A percentile compares a stretch with the other conserved stretches of the same genome.
These are phyloP conservation scores for Thielaviopsis euricoi DNA, from an alignment of 2,329 filamentous ascomycete genomes.

Conservation along the genomic window DNA sequence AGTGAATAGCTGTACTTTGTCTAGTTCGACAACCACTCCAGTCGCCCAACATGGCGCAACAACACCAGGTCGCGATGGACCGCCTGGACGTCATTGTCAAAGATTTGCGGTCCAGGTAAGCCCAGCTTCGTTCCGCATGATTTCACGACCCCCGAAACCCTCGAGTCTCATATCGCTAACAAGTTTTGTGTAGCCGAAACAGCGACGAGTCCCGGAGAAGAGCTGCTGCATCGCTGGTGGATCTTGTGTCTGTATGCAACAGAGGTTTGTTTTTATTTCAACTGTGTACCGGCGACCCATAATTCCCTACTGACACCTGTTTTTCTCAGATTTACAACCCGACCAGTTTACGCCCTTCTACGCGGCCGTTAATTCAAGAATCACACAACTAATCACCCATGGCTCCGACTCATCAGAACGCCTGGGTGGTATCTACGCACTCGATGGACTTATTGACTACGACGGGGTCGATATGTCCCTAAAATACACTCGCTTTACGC, in stretches of 20 bases:
- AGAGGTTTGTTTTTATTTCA: conserved; percentile 27
- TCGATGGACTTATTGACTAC: conserved; percentile 89
- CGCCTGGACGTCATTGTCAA: conserved; percentile 37
- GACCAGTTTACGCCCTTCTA: conserved; percentile 56
- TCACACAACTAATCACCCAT: conserved; percentile 57
- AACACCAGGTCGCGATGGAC: conserved; percentile 37
- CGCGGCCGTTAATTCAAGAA: conserved; percentile 37
- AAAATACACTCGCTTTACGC: conserved; percentile 88
- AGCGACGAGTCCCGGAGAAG: conserved; percentile 35
- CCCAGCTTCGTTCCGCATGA: not conserved
- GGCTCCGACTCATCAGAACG: conserved; percentile 77
- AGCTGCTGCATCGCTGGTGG: conserved; percentile 35
- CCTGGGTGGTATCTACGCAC: conserved; percentile 77
- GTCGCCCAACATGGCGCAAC: conserved; percentile 11
- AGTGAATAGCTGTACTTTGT: conserved; percentile 5
- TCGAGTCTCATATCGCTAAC: conserved; percentile 10
- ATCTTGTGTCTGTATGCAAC: conserved; percentile 37
- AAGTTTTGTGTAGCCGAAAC: conserved; percentile 5
- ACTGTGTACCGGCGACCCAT: not conserved
- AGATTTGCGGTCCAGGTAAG: conserved; percentile 39
- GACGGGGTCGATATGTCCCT: conserved; percentile 84
- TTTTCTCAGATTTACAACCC: conserved; percentile 48
- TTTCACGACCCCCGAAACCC: conserved; percentile 4
- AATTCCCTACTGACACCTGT: not conserved
- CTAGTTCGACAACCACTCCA: conserved; percentile 3